Base-by-base conservation (phyloP, 2,329 filamentous ascomycete genomes). In the Microascus cirrosus region DNA sequence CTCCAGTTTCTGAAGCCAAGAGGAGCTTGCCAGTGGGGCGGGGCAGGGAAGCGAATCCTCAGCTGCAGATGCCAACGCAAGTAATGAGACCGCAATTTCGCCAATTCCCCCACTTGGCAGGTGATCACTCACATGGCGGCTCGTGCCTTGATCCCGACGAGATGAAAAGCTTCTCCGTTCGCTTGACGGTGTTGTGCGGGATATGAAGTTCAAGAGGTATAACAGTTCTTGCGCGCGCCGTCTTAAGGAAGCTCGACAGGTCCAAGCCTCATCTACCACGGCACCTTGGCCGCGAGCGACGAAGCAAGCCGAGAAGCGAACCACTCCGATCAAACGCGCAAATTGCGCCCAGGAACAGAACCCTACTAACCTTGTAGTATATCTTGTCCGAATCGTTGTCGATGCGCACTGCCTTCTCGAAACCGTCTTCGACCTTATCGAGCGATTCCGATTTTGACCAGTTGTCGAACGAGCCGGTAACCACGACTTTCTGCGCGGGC, bases 391-490 rank as follows among this genome's bases (percentile, higher is more conserved):
- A 74, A 18, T 77, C 74, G 58, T 82, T 76, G 55, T 86, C 77
- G 36, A 97, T 78, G 57, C 82, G 76, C 60, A 99, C 90, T 36
- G 83, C 83, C 78, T 96, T 96, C 73, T 87, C 79, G 72, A 95
- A 95, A 65, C 80, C 48, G 62, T 84, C 77, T 68, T 81, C 87
- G 48, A 84, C 79, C 75, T 90, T 90, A 54, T 91, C 85, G 59
- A 99, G 81, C 76, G 88, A 83, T 71, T 93, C 83, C 59, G 84
- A 90, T 79, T 94, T 93, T 64, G 82, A 81, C 94, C 94, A 99
- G 75, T 90, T 82, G 74, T 97, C 93, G 70, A 97, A 97, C 62
- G 89, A 93, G 70, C 94, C 94, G 48, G 93, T 97, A 65, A 97
- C 94, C 73, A 87, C 93, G 71, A 97, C 93, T 70, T 95, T 88